phyloP scores from a whole-genome alignment of 2,329 filamentous ascomycete species.

The Colletotrichum sp. region DNA sequence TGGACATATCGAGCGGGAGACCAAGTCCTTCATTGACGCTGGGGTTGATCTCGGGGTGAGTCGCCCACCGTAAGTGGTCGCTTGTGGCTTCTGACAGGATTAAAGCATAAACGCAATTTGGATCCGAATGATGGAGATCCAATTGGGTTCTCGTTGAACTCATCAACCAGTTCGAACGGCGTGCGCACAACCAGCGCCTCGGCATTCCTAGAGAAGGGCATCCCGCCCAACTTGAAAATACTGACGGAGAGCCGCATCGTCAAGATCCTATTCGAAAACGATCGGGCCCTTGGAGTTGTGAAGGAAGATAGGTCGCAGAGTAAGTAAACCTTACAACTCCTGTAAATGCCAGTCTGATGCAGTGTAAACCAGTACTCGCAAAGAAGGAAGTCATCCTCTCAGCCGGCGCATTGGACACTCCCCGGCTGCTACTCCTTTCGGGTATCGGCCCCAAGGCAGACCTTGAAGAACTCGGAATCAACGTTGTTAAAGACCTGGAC shows the following conservation, averaged over 20 bases:
- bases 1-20: constrained; percentile 1
- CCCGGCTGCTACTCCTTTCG: constrained; percentile 40
- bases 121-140: constrained; percentile 4
- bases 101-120: not conserved
- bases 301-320: not conserved
- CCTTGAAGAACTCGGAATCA: not conserved
- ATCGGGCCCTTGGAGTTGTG: constrained; percentile 65
- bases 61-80: not conserved
- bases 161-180: not conserved
- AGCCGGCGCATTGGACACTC: constrained; percentile 70
- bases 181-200: constrained; percentile 4
- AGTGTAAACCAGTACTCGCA: constrained; percentile 29
- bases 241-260: constrained; percentile 88
- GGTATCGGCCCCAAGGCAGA: not conserved
- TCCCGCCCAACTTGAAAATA: constrained; percentile 74
- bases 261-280: constrained; percentile 74
- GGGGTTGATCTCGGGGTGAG: not conserved
- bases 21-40: constrained; percentile 6
- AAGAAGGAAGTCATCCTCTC: constrained; percentile 73
- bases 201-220: not conserved
- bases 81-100: fast-evolving
- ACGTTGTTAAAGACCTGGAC: not conserved
- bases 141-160: constrained; percentile 2
- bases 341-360: fast-evolving
- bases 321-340: not conserved